Conservation (phyloP, 1,284 basidiomycete species). For the Apiotrichum porosum region DNA sequence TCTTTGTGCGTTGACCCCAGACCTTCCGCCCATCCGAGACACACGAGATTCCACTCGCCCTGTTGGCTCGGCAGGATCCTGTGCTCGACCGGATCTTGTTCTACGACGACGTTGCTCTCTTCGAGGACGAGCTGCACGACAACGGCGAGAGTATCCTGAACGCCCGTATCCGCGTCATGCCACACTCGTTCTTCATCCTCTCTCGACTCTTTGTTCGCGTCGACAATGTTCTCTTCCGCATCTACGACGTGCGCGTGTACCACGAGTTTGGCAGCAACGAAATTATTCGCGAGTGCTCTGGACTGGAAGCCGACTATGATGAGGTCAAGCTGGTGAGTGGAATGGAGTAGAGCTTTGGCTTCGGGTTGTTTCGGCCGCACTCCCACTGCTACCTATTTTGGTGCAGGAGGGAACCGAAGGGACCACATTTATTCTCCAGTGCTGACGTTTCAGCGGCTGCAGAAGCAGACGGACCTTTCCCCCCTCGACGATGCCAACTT, state of each 20-base stretch:
- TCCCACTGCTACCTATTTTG: no score
- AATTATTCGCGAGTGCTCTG: constrained; percentile 75
- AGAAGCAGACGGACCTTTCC: constrained; percentile 75
- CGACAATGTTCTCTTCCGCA: constrained; percentile 89
- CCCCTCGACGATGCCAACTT: constrained; percentile 85
- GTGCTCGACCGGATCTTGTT: constrained; percentile 63
- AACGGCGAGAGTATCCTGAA: constrained; percentile 79
- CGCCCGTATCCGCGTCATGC: constrained; percentile 92
- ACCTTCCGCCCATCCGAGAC: constrained; percentile 55
- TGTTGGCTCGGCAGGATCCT: constrained; percentile 83
- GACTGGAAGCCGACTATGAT: constrained; percentile 85
- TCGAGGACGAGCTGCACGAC: constrained; percentile 91
- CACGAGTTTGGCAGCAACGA: constrained; percentile 62
- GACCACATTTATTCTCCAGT: no score
- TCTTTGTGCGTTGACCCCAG: constrained; percentile 1
- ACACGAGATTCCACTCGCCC: constrained; percentile 68
- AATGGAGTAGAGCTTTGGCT: not conserved
- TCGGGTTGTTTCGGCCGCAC: no score
- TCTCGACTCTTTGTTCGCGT: constrained; percentile 89
- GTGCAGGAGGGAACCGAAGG: no score
- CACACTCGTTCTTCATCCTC: constrained; percentile 88
- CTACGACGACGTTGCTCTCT: constrained; percentile 86
- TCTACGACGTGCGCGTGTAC: constrained; percentile 84
- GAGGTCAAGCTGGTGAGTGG: constrained; percentile 66
- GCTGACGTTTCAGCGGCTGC: constrained; percentile 56